phyloP scores from a whole-genome alignment of 177 flowering plant genomes.

The Vitis hybrid region DNA sequence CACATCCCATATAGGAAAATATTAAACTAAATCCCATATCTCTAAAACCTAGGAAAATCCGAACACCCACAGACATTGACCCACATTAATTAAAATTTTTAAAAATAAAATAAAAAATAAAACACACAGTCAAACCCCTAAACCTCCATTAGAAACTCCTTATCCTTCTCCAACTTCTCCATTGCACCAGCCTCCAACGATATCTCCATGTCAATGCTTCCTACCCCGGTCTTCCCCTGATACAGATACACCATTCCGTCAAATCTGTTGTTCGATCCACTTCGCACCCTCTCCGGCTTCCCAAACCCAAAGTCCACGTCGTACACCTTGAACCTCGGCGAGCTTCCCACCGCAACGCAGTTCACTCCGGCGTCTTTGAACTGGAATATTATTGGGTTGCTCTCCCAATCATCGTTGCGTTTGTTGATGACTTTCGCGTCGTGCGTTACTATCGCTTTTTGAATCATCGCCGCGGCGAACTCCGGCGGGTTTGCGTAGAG shows the following conservation, averaged over 20 bases:
- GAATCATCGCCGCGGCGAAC: constrained; percentile 49
- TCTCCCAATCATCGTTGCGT: constrained; percentile 72
- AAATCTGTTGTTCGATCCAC: constrained; percentile 81
- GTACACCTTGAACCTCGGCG: constrained; percentile 88
- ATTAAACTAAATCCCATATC: no score
- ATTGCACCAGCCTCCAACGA: constrained; percentile 61
- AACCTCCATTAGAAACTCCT: constrained; percentile 54
- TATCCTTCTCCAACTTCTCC: constrained; percentile 74
- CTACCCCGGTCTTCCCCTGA: constrained; percentile 67
- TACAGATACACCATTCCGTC: constrained; percentile 96
- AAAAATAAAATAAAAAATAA: background rate
- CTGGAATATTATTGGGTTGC: constrained; percentile 58
- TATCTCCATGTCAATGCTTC: constrained; percentile 80
- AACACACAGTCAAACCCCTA: constrained; percentile 4
- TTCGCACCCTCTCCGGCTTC: constrained; percentile 71
- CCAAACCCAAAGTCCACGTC: constrained; percentile 93
- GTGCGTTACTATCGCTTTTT: constrained; percentile 56
- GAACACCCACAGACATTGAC: no score
- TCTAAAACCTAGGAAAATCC: no score
- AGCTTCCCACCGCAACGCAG: constrained; percentile 90
- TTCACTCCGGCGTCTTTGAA: constrained; percentile 87
- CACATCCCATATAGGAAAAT: no score
- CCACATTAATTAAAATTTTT: no score
- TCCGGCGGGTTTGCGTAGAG: constrained; percentile 46
- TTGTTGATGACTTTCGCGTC: constrained; percentile 54